Evolutionary conservation across 176 grass and related monocot species (phyloP), one percentile per base, ranked within the genome.

Genomic region (Phyllostachys edulis): DNA sequence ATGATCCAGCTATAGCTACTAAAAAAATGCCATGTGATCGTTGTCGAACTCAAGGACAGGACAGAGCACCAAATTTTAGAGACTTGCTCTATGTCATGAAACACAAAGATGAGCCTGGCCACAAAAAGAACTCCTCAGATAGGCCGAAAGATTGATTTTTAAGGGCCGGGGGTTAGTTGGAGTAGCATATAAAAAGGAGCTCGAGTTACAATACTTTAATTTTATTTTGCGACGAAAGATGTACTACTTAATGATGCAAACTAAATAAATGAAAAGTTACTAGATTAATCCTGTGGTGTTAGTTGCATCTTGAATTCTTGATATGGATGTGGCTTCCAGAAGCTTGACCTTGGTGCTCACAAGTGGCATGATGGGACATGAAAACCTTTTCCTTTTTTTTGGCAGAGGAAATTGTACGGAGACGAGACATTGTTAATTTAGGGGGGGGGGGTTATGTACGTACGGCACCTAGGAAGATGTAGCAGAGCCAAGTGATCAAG

Each of bases 321-420:
- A 20, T 13, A 64, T 40, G 40, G 52, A 59, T n/a, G 24, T 82
- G 50, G 84, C 79, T 83, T 90, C 84, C 80, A 90, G 80, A 90
- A 84, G 18, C 80, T 80, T 59, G 76, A 16, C 45, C 39, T 68
- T 62, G n/a, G 52, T 52, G 61, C 13, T 51, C 6, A 12, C 7
- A 18, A 41, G 61, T 26, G 68, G 45, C 32, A 16, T 40, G 49
- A 82, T 59, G 16, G 61, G 27, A 65, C 60, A 27, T 64, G 38
- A 44, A 17, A 20, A 41, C 5, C 1, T 4, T 26, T 7, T 5
- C 24, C 11, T 42, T 50, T 80, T 32, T 6, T 21, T 23, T 0
- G 36, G 15, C 5, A 6, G n/a, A 6, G 15, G 17, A 39, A 66
- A 36, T 5, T 44, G 23, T 18, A 24, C 32, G 73, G 52, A 3